Percentiles rank a stretch among this genome's conserved stretches.
phyloP scores from a whole-genome alignment of 2,329 filamentous ascomycete species.

The Pyrenophora tritici-repentis region DNA sequence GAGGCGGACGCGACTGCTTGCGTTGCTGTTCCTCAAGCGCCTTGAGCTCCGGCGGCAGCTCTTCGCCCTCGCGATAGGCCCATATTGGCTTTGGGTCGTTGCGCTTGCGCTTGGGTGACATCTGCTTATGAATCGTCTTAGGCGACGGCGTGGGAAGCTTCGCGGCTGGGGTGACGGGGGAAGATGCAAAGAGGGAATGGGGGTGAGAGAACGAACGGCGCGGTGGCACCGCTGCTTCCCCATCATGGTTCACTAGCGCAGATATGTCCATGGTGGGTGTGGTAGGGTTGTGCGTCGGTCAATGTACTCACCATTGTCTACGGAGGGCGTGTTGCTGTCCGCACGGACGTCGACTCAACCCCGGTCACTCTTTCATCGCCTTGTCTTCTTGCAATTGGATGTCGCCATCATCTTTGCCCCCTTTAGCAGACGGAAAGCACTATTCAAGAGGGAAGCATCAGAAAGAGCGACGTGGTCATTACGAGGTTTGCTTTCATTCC shows the following conservation, averaged over 20 bases:
- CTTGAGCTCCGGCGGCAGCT: slow-evolving; percentile 31
- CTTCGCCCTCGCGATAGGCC: slow-evolving; percentile 40
- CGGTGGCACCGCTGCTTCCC: slow-evolving; percentile 35
- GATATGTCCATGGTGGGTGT: slow-evolving; percentile 45
- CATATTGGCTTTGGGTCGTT: slow-evolving; percentile 46
- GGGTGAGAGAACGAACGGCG: slow-evolving; percentile 40
- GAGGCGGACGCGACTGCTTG: slow-evolving; percentile 30
- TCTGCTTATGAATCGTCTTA: slow-evolving; percentile 29
- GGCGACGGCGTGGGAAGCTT: slow-evolving; percentile 35
- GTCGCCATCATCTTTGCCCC: not conserved
- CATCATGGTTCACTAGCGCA: slow-evolving; percentile 42
- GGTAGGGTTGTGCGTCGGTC: slow-evolving; percentile 18
- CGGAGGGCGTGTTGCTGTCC: slow-evolving; percentile 12
- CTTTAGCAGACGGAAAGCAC: not conserved
- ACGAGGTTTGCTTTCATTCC: slow-evolving; percentile 23
- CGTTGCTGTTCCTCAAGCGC: slow-evolving; percentile 30
- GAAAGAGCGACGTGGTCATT: slow-evolving; percentile 8
- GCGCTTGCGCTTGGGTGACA: slow-evolving; percentile 43
- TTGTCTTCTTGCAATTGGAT: not conserved
- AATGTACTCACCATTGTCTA: slow-evolving; percentile 18
- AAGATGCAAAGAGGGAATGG: slow-evolving; percentile 33
- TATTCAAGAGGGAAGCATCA: not conserved
- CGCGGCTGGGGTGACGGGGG: slow-evolving; percentile 34
- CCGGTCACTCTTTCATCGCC: slow-evolving; percentile 1
- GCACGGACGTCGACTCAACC: slow-evolving; percentile 6